Conservation (phyloP, 2,329 filamentous ascomycete species). For the Cladosporium phlei region DNA sequence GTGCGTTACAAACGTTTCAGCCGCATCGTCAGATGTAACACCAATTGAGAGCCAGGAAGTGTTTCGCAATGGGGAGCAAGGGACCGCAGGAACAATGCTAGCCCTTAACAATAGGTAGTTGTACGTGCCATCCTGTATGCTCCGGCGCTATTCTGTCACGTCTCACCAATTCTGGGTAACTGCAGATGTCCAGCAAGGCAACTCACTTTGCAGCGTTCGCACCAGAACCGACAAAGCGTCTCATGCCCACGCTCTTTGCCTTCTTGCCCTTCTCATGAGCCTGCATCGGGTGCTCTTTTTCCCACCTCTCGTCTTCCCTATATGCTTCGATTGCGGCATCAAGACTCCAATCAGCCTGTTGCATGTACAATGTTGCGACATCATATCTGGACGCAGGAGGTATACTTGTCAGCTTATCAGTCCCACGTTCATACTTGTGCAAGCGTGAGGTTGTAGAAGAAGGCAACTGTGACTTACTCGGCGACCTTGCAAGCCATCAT, state of each 20-base stretch:
- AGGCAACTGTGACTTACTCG: conserved; percentile 51
- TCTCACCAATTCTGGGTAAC: no score
- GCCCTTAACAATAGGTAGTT: no score
- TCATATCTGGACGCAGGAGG: conserved; percentile 50
- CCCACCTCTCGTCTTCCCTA: conserved; percentile 71
- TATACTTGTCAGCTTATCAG: conserved; percentile 38
- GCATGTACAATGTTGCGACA: conserved; percentile 68
- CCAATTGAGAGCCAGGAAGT: no score
- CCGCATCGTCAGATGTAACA: no score
- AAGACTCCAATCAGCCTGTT: conserved; percentile 64
- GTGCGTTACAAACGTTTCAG: background rate
- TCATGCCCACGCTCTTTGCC: conserved; percentile 33
- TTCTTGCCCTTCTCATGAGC: conserved; percentile 44
- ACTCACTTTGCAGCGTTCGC: conserved; percentile 1
- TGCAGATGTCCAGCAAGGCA: no score
- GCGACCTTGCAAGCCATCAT: conserved; percentile 75
- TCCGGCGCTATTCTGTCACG: no score
- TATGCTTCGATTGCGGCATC: conserved; percentile 60
- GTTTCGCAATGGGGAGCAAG: no score
- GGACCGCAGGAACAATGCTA: no score
- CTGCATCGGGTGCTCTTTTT: conserved; percentile 60
- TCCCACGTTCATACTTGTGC: no score
- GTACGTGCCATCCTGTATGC: no score
- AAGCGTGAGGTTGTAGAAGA: no score
- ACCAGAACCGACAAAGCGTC: conserved; percentile 30